Base-by-base conservation (phyloP, 176 grass and related monocot species). In the Tillandsia leiboldiana region DNA sequence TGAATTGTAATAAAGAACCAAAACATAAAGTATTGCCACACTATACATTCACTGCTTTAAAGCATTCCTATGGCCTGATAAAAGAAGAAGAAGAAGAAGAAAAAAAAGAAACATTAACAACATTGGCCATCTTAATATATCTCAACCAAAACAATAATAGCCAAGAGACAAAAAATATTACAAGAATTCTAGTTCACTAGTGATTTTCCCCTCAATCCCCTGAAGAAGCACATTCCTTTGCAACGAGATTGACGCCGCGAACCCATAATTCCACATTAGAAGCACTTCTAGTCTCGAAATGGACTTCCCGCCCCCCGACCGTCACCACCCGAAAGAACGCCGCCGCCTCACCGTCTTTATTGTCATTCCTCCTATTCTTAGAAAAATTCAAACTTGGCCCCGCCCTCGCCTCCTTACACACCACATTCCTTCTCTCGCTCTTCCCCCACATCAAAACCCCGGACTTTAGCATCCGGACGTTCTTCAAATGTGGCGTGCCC, bases 211-310 rank as follows among this genome's bases (percentile, higher is more conserved):
- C 8, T 61, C 56, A 61, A 18, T 53, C 26, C 48, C 53, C 51
- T 65, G 75, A 78, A 67, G 52, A 62, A 49, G 66, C 27, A 28
- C 69, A 64, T 26, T 79, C 75, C 26, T 73, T 73, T 14, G 75
- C 56, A 58, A 85, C 63, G 64, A 85, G 80, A 82, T 89, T 89
- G 65, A 85, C 77, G 11, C 87, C 87, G 54, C 87, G 73, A 20
- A 89, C 79, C 87, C 87, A 89, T 8, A 85, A 23, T 23, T 89
- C 87, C 56, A 79, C 56, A 68, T 26, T 75, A 15, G 72, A 79
- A 3, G 49, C 51, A 66, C 20, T 28, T 12, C 48, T 66, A 13
- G 82, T 56, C 72, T 89, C 68, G 69, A 89, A 89, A 64, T 89
- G 82, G 61, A 89, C 54, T 67, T 89, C 79, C 26, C 87, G 77